Base-by-base conservation (phyloP, 129 eudicot genomes). In the Scalesia atractyloides region DNA sequence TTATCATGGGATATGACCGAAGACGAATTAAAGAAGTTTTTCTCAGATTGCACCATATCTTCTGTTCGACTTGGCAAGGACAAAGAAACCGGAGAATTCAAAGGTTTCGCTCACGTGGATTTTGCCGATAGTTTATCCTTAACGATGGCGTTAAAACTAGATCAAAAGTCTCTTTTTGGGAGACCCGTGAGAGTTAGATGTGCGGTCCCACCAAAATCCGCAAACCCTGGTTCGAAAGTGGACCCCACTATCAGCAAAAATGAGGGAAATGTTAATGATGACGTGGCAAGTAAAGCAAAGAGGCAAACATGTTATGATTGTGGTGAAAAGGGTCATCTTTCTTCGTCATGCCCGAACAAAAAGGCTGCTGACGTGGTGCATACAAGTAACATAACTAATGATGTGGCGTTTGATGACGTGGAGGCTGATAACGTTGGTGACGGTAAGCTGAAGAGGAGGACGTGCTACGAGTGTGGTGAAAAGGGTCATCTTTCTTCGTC, bases 61-160 rank as follows among this genome's bases (percentile, higher is more conserved):
- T 77, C 94, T 66, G 79, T 95, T 63, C 91, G 99, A 19, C 90
- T 90, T 69, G 97, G 99, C 15, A 87, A 86, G 68, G 99, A 95
- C 43, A 95, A 95, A 74, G 96, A 90, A 77, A 90, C 97, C 2
- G 89, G 87, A 20, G 91, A 90, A 52, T 95, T 95, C 22, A 80
- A 82, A 77, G 97, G 99, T 22, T 95, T 86, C 67, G 99, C 91
- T 66, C 97, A 95, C 62, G 97, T 95, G 74, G 97, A 95, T 71
- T 95, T 95, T 62, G 66, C 83, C 0, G 94, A 95, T 73, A 80
- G 82, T 53, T 66, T 83, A 9, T 90, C 96, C 19, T 80, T 90
- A 39, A 86, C 74, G 37, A 81, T 79, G 69, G 93, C 99, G 26
- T 71, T 95, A 68, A 86, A 88, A 43, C 73, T 95, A 79, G 97